Evolutionary conservation across 192 early-diverging fungal genomes (phyloP).

Genomic region (Kickxella alabastrina): DNA sequence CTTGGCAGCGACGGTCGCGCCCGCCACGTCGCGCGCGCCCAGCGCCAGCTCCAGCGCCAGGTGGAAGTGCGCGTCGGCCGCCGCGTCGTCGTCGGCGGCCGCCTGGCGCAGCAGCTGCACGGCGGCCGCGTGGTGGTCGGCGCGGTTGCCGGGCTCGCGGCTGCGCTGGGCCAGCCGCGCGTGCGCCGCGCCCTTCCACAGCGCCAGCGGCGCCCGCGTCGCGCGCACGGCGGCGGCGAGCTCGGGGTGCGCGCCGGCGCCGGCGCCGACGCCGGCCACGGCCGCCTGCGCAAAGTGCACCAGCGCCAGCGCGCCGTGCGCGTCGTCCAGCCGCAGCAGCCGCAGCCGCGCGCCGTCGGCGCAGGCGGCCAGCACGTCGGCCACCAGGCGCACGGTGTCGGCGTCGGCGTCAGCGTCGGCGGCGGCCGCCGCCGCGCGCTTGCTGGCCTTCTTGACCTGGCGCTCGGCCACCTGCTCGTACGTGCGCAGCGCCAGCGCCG

Average conservation of each 20-base stretch:
- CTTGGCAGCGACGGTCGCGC: slow-evolving; percentile 55
- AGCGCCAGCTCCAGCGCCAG: slow-evolving; percentile 66
- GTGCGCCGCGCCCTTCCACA: slow-evolving; percentile 43
- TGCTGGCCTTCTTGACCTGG: slow-evolving; percentile 35
- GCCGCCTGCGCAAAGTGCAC: slow-evolving; percentile 42
- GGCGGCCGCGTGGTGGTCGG: slow-evolving; percentile 59
- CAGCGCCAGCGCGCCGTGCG: slow-evolving; percentile 36
- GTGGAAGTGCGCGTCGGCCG: slow-evolving; percentile 61
- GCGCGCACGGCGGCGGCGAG: not conserved
- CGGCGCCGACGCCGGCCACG: slow-evolving; percentile 26
- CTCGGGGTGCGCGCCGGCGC: slow-evolving; percentile 3
- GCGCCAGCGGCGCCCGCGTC: slow-evolving; percentile 26
- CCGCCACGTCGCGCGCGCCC: slow-evolving; percentile 56
- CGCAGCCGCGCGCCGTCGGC: slow-evolving; percentile 49
- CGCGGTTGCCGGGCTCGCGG: slow-evolving; percentile 60
- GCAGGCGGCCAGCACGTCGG: slow-evolving; percentile 27
- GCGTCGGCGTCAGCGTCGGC: slow-evolving; percentile 10
- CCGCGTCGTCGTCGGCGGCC: slow-evolving; percentile 48
- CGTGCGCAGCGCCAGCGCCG: slow-evolving; percentile 60
- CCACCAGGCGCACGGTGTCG: slow-evolving; percentile 5
- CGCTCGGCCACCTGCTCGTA: slow-evolving; percentile 59
- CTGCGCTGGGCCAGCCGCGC: slow-evolving; percentile 45
- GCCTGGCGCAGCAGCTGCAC: slow-evolving; percentile 54
- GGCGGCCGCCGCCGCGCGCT: slow-evolving; percentile 11
- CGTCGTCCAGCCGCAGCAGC: slow-evolving; percentile 25